Percentiles rank a stretch among this genome's conserved stretches.
Evolutionary conservation across 805 yeast genomes (phyloP).

Genomic region (Yamadazyma sp.): DNA sequence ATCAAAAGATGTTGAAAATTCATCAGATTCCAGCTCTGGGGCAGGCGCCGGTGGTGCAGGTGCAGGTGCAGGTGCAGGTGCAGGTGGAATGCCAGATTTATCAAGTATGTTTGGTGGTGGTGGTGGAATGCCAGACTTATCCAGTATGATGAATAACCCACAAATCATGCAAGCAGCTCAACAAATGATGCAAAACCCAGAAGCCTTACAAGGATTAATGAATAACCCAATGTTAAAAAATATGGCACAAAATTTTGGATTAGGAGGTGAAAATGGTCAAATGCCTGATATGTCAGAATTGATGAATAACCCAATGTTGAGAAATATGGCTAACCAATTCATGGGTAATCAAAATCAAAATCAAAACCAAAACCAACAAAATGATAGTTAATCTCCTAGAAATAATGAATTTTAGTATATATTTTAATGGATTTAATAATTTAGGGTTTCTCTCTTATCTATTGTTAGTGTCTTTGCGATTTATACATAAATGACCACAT

Average conservation of each 20-base stretch:
- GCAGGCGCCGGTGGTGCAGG: constrained; percentile 31
- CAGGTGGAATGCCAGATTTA: constrained; percentile 72
- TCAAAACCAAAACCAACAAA: neutral
- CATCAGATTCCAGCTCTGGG: constrained; percentile 12
- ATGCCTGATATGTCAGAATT: constrained; percentile 62
- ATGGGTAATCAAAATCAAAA: constrained; percentile 26
- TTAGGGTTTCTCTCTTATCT: too few relatives aligned
- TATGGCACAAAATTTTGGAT: constrained; percentile 77
- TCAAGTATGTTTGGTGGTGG: constrained; percentile 77
- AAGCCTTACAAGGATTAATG: constrained; percentile 69
- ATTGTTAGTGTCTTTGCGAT: too few relatives aligned
- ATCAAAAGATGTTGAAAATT: constrained; percentile 26
- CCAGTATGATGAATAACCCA: constrained; percentile 83
- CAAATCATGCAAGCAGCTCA: constrained; percentile 61
- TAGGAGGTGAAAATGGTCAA: constrained; percentile 53
- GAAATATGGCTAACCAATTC: constrained; percentile 67
- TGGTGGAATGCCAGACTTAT: constrained; percentile 70
- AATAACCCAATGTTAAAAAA: constrained; percentile 75
- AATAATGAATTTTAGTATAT: neutral
- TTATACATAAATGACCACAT: too few relatives aligned
- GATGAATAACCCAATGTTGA: constrained; percentile 79
- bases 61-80: constrained; percentile 37
- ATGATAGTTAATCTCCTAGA: neutral
- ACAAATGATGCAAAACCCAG: constrained; percentile 67
- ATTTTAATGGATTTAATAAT: too few relatives aligned